These are phyloP conservation scores for Alternaria triticimaculans DNA, from an alignment of 2,329 filamentous ascomycete species.

Conservation along the genomic window DNA sequence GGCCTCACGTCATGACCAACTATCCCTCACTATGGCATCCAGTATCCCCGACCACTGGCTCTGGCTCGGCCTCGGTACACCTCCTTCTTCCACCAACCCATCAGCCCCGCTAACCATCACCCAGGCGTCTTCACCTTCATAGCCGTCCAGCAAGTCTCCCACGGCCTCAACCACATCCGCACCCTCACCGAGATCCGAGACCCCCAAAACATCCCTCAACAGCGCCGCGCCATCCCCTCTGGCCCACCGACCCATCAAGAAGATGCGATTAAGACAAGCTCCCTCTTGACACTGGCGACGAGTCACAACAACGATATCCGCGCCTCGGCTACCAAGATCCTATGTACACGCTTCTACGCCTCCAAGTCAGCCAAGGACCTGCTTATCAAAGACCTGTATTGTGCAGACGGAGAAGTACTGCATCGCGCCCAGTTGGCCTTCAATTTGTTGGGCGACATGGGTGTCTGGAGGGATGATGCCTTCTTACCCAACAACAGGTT, in stretches of 20 bases:
- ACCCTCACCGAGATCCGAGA: constrained; percentile 71
- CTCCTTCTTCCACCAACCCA: constrained; percentile 50
- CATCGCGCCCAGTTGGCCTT: constrained; percentile 35
- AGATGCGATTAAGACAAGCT: constrained; percentile 54
- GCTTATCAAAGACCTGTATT: constrained; percentile 36
- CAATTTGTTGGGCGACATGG: constrained; percentile 36
- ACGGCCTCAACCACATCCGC: constrained; percentile 66
- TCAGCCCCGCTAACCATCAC: constrained; percentile 43
- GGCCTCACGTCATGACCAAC: constrained; percentile 17
- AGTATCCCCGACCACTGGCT: constrained; percentile 55
- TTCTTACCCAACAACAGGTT: constrained; percentile 2
- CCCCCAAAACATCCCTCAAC: constrained; percentile 61
- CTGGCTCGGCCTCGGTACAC: constrained; percentile 54
- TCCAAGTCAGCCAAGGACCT: constrained; percentile 21
- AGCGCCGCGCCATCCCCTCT: constrained; percentile 33
- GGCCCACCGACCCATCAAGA: constrained; percentile 72
- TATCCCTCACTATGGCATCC: constrained; percentile 38
- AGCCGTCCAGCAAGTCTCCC: constrained; percentile 64
- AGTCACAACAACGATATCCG: constrained; percentile 54
- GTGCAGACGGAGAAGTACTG: constrained; percentile 21
- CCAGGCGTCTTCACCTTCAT: constrained; percentile 63
- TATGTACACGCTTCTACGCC: constrained; percentile 46
- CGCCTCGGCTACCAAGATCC: constrained; percentile 46
- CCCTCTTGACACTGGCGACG: constrained; percentile 50
- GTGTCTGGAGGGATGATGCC: constrained; percentile 19